These are phyloP conservation scores for Jamesozyma gamospora DNA, from an alignment of 805 yeast species.

Conservation along the genomic window DNA sequence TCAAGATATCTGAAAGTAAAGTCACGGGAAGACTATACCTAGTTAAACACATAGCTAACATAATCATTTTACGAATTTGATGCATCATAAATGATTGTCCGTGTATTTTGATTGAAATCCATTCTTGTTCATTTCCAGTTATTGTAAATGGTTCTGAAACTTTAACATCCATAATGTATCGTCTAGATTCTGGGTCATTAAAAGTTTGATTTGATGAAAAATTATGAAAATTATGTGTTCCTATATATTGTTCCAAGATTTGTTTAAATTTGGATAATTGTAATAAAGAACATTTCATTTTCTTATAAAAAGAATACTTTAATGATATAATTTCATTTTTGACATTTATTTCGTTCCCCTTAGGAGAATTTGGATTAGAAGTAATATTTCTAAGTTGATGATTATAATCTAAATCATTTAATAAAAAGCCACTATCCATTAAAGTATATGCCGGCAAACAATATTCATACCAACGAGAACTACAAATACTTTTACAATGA, in stretches of 20 bases:
- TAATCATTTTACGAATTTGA: constrained; percentile 90
- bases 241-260: constrained; percentile 37
- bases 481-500: constrained; percentile 82
- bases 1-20: constrained; percentile 61
- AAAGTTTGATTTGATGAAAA: constrained; percentile 56
- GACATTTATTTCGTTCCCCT: too few species aligned
- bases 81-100: constrained; percentile 95
- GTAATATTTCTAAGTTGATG: too few species aligned
- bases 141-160: constrained; percentile 76
- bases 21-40: constrained; percentile 65
- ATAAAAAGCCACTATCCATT: too few species aligned
- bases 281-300: background rate
- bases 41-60: constrained; percentile 70
- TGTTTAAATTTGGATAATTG: constrained; percentile 44
- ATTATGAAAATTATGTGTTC: constrained; percentile 81
- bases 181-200: constrained; percentile 63
- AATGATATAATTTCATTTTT: too few species aligned
- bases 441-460: constrained; percentile 79
- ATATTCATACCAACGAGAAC: constrained; percentile 80
- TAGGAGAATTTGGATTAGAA: too few species aligned
- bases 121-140: constrained; percentile 30
- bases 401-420: too few species aligned
- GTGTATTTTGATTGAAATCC: constrained; percentile 84
- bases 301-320: background rate
- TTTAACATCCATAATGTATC: constrained; percentile 63